phyloP scores from a whole-genome alignment of 1,284 basidiomycete species.

The Marasmius tenuissimus region DNA sequence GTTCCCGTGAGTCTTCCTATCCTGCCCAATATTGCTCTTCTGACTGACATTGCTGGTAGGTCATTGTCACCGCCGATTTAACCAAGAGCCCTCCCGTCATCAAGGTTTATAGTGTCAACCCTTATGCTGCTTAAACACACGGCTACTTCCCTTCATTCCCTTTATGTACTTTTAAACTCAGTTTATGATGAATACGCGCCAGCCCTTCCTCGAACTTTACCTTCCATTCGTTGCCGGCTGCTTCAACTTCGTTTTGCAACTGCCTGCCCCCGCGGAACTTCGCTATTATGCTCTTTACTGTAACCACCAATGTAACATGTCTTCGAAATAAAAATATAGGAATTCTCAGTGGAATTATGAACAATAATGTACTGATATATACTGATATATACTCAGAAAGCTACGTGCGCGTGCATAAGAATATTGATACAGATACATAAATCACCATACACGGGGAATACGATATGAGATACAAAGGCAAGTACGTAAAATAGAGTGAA shows the following conservation, averaged over 20 bases:
- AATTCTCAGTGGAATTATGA: not conserved
- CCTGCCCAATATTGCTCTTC: not conserved
- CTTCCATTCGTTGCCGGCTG: not conserved
- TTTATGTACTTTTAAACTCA: conserved; percentile 1
- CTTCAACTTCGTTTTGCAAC: not conserved
- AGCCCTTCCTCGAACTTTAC: not conserved
- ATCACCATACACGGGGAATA: conserved; percentile 3
- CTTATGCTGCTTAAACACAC: conserved; percentile 59
- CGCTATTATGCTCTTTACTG: not conserved
- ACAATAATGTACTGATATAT: not conserved
- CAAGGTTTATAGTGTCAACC: conserved; percentile 89
- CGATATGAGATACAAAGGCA: conserved; percentile 7
- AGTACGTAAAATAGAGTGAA: conserved; percentile 8
- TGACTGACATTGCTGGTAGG: conserved; percentile 40
- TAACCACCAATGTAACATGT: conserved; percentile 1
- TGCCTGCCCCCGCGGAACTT: not conserved
- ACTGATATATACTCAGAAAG: not conserved
- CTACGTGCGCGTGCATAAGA: not conserved
- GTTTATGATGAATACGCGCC: not conserved
- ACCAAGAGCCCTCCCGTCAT: conserved; percentile 94
- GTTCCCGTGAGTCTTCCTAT: conserved; percentile 69
- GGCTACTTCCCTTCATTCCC: conserved; percentile 24
- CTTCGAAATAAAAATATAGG: conserved; percentile 5
- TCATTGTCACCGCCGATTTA: conserved; percentile 90
- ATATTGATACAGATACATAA: not conserved